phyloP scores from a whole-genome alignment of 306 rosid genomes.

The Malus asiatica region DNA sequence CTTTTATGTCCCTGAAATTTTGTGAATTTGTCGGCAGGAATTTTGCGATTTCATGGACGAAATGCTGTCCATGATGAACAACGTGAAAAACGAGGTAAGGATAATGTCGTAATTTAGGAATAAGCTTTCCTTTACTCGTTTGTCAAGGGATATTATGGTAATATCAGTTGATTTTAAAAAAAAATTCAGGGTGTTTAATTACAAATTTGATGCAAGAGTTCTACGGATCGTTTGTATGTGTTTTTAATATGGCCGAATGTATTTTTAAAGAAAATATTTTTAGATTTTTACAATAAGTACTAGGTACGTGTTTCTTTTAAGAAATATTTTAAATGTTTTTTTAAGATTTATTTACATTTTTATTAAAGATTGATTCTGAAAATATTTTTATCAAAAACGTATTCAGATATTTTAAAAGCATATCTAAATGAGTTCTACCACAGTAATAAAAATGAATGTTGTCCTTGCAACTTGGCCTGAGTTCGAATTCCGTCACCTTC shows the following conservation, averaged over 20 bases:
- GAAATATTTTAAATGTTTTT: too few species aligned
- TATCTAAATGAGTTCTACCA: too few species aligned
- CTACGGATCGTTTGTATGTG: too few species aligned
- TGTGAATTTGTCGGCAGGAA: slow-evolving; percentile 35
- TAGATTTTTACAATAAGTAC: accelerated
- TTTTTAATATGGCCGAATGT: too few species aligned
- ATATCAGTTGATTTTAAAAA: neutral
- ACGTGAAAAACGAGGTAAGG: slow-evolving; percentile 72
- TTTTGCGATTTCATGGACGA: slow-evolving; percentile 90
- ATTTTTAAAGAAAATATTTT: too few species aligned
- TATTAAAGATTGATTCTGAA: too few species aligned
- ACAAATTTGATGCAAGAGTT: neutral
- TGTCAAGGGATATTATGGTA: neutral
- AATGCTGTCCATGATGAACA: slow-evolving; percentile 89
- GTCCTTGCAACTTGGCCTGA: accelerated
- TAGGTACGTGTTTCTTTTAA: accelerated
- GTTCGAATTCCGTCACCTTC: accelerated
- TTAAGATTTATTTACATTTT: accelerated
- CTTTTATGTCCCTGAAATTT: neutral
- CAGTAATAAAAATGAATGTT: accelerated
- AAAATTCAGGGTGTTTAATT: neutral
- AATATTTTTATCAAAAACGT: accelerated
- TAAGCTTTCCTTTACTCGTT: neutral
- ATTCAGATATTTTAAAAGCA: too few species aligned
- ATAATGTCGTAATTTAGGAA: neutral